Evolutionary conservation across 805 yeast genomes (phyloP), one percentile per base, ranked within the genome.

Genomic region (Torulaspora indica): DNA sequence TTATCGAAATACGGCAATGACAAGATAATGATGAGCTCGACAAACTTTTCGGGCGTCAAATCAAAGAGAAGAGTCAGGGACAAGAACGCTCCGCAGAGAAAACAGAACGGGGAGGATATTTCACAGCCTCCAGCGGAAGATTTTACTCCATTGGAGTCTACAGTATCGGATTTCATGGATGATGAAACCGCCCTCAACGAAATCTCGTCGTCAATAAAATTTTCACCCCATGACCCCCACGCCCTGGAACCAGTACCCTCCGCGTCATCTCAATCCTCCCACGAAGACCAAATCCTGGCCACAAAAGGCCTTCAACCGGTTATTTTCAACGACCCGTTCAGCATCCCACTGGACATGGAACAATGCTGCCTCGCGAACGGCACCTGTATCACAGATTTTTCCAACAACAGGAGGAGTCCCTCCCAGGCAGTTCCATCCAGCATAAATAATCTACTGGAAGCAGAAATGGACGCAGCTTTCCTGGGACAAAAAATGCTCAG

Each of bases 21-120:
- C 47, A 55, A 55, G 39, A 51, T 63, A 8, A 51, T 61, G 38
- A 49, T 63, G 50, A 57, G 54, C 32, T 56, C 64, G 3, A 60
- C 55, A n/a, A 48, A 55, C 40, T 58, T 55, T 30, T 42, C 42
- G 42, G 56, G 54, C 8, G 45, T 46, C 15, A 48, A 48, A 23
- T 41, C 49, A 12, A 46, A 42, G 30, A 42, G 35, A 9, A 35
- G 38, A 30, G 18, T 44, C 18, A 48, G 37, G 34, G 39, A 36
- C 15, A 38, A 38, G 40, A 35, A 29, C 12, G 14, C 30, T 22
- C 13, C 17, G 12, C 30, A 12, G 34, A 46, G 36, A 17, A 43
- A 35, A 12, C 43, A 43, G 22, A 17, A 13, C 27, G 46, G 39
- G 24, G 39, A 35, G 5, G 22, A 27, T n/a, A 28, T 14, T 7